Percentiles rank a stretch among this genome's conserved stretches.
Conservation (phyloP, 805 yeast genomes). For the Myxozyma neotropica region DNA sequence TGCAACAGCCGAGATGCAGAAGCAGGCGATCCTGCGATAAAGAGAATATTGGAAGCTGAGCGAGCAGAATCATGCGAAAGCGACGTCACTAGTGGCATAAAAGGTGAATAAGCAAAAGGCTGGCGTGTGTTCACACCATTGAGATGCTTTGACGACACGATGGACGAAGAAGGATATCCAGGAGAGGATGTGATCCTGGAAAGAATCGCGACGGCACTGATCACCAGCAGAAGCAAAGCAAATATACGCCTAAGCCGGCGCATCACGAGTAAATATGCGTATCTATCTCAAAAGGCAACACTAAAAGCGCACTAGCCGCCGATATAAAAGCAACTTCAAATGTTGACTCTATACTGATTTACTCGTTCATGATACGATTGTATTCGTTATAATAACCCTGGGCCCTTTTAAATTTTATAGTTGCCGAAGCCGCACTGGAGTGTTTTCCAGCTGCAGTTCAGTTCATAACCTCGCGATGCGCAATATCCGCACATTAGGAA, state of each 20-base stretch:
- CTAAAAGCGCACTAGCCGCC: no score
- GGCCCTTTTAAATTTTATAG: no score
- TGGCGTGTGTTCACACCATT: constrained; percentile 14
- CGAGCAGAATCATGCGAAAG: constrained; percentile 5
- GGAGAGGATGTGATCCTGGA: not conserved
- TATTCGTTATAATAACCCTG: not conserved
- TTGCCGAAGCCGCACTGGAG: no score
- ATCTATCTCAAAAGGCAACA: no score
- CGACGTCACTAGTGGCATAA: constrained; percentile 11
- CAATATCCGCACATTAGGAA: no score
- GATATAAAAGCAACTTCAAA: no score
- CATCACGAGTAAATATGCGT: constrained; percentile 12
- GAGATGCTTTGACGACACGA: not conserved
- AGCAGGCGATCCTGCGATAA: constrained; percentile 23
- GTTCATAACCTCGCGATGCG: no score
- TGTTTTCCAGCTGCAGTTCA: no score
- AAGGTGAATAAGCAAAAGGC: constrained; percentile 28
- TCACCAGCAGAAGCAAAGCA: not conserved
- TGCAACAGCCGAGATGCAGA: constrained; percentile 23
- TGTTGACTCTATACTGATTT: not conserved
- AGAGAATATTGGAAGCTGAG: constrained; percentile 7
- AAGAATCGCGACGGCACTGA: constrained; percentile 4
- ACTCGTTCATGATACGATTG: no score
- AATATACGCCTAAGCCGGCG: constrained; percentile 21
- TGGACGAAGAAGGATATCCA: not conserved